These are phyloP conservation scores for Kodamaea kakaduensis DNA, from an alignment of 805 yeast species.

Conservation along the genomic window DNA sequence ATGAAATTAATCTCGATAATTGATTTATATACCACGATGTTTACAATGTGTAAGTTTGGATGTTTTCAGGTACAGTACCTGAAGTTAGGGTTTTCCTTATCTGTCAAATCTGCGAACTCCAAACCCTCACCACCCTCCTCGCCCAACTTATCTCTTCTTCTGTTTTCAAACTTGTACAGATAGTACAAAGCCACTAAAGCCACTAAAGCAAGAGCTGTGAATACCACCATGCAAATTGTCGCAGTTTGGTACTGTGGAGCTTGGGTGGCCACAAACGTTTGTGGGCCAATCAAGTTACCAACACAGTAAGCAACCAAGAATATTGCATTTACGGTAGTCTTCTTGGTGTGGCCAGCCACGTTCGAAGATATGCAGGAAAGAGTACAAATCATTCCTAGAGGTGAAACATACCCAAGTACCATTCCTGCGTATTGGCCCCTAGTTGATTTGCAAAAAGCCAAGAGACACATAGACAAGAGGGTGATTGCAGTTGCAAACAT, in stretches of 20 bases:
- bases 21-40: no score
- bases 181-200: conserved; percentile 6
- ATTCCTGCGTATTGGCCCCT: conserved; percentile 25
- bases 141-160: conserved; percentile 28
- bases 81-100: conserved; percentile 50
- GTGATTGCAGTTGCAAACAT: conserved; percentile 21
- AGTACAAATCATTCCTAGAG: conserved; percentile 26
- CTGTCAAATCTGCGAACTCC: conserved; percentile 53
- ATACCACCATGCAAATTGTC: conserved; percentile 35
- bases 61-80: no score
- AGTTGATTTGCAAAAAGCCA: conserved; percentile 38
- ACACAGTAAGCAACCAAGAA: conserved; percentile 47
- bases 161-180: conserved; percentile 34
- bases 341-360: conserved; percentile 57
- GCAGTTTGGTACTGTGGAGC: conserved; percentile 44
- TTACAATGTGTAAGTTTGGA: no score
- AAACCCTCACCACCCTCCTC: conserved; percentile 25
- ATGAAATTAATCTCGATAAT: no score
- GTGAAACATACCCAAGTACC: conserved; percentile 30
- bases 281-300: conserved; percentile 57
- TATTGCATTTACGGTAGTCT: conserved; percentile 43
- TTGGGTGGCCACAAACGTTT: conserved; percentile 40
- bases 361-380: conserved; percentile 42
- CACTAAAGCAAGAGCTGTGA: conserved; percentile 1
- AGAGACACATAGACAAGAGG: conserved; percentile 29